phyloP scores from a whole-genome alignment of 495 filamentous ascomycete genomes.

The Tuber microsphaerosporum region DNA sequence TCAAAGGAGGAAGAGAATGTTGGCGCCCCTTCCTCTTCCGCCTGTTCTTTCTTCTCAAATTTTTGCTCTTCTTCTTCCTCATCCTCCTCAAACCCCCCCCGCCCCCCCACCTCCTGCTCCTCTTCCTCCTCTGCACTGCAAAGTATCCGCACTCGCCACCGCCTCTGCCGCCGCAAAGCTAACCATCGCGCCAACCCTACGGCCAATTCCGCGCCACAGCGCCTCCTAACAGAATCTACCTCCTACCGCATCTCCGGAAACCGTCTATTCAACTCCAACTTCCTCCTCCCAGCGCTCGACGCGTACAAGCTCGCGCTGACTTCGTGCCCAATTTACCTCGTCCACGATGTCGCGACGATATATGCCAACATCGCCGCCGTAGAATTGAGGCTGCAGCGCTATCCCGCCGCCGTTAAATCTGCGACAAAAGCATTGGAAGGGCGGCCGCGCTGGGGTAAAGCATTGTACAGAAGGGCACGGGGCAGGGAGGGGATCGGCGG shows the following conservation, averaged over 20 bases:
- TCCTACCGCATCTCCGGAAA: slow-evolving; percentile 73
- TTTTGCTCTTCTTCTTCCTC: neutral
- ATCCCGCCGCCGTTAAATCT: slow-evolving; percentile 70
- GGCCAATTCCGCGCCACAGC: slow-evolving; percentile 44
- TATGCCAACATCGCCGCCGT: slow-evolving; percentile 86
- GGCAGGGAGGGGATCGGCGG: slow-evolving; percentile 62
- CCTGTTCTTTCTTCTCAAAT: slow-evolving; percentile 12
- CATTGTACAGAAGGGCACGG: slow-evolving; percentile 74
- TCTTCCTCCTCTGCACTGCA: neutral
- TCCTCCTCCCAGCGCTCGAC: slow-evolving; percentile 78
- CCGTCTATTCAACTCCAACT: slow-evolving; percentile 59
- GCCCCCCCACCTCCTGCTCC: neutral
- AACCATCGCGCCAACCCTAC: slow-evolving; percentile 17
- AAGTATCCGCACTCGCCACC: neutral
- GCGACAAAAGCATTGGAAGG: slow-evolving; percentile 68
- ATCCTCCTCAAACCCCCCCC: neutral
- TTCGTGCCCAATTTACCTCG: slow-evolving; percentile 77
- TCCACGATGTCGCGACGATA: slow-evolving; percentile 82
- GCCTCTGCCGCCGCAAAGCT: slow-evolving; percentile 9
- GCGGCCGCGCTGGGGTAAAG: slow-evolving; percentile 71
- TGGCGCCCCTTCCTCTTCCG: slow-evolving; percentile 36
- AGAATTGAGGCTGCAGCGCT: slow-evolving; percentile 76
- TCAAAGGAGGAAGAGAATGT: slow-evolving; percentile 73
- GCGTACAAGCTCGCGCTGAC: slow-evolving; percentile 79
- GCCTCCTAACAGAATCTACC: slow-evolving; percentile 64